phyloP scores from a whole-genome alignment of 371 early-diverging fungal genomes.

The Mortierella sp. region DNA sequence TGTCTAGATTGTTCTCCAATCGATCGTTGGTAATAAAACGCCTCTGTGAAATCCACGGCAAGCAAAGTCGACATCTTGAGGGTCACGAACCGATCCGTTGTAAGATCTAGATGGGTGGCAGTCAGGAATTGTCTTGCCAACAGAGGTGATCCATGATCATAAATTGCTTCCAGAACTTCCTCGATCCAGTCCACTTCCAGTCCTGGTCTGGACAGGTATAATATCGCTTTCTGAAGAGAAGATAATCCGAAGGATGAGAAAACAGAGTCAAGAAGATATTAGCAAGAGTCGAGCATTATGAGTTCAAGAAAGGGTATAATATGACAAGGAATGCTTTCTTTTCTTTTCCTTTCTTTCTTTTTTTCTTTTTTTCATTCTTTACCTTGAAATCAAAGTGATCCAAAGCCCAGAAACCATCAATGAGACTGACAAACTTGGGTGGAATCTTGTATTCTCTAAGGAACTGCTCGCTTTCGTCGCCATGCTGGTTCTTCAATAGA shows the following conservation, averaged over 20 bases:
- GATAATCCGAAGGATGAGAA: too few species aligned
- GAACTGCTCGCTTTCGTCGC: slow-evolving; percentile 33
- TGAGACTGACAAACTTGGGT: slow-evolving; percentile 45
- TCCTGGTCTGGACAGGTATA: slow-evolving; percentile 51
- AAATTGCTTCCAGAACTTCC: slow-evolving; percentile 40
- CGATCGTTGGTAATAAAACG: slow-evolving; percentile 43
- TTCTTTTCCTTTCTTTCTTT: background rate
- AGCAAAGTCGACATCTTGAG: slow-evolving; percentile 40
- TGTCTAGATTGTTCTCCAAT: background rate
- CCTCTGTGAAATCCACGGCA: slow-evolving; percentile 36
- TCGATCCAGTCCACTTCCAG: slow-evolving; percentile 52
- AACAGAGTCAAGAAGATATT: background rate
- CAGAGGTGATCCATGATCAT: slow-evolving; percentile 31
- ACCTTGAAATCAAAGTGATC: slow-evolving; percentile 53
- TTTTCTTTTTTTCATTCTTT: background rate
- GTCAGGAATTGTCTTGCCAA: slow-evolving; percentile 39
- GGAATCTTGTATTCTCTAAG: slow-evolving; percentile 41
- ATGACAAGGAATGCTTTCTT: background rate
- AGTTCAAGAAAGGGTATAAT: too few species aligned
- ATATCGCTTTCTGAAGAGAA: slow-evolving; percentile 29
- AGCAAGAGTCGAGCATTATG: too few species aligned
- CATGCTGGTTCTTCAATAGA: slow-evolving; percentile 39
- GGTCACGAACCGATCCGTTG: slow-evolving; percentile 28
- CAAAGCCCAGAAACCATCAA: slow-evolving; percentile 52
- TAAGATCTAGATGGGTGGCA: slow-evolving; percentile 31